These are phyloP conservation scores for Quercus phellos DNA, from an alignment of 331 rosid species.

Conservation along the genomic window DNA sequence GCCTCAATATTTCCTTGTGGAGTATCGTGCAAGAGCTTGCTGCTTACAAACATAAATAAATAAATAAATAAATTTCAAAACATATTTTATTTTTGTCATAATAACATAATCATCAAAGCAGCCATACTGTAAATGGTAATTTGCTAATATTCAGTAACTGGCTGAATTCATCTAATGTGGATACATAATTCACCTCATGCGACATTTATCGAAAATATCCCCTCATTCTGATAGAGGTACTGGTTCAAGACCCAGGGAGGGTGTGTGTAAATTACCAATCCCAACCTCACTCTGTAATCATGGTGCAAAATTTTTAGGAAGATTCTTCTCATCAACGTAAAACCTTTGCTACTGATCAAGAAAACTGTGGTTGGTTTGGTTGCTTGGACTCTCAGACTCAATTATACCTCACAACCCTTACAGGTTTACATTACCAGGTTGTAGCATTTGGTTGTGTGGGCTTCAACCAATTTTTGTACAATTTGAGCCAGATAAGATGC, in stretches of 20 bases:
- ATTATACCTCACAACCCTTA: background rate
- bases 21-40: conserved; percentile 44
- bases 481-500: background rate
- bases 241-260: too few relatives aligned
- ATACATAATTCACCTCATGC: background rate
- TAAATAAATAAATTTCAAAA: background rate
- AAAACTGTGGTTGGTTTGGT: too few relatives aligned
- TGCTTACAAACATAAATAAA: conserved; percentile 28
- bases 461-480: background rate
- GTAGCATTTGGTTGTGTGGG: background rate
- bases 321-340: conserved; percentile 1
- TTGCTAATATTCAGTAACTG: background rate
- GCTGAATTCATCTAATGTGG: background rate
- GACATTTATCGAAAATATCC: too few relatives aligned
- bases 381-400: background rate
- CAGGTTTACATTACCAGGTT: background rate
- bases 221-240: too few relatives aligned
- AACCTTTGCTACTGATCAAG: too few relatives aligned
- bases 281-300: conserved; percentile 1
- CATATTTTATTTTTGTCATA: conserved; percentile 1
- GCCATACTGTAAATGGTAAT: background rate
- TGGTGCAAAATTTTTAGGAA: background rate
- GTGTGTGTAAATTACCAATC: too few relatives aligned
- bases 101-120: conserved; percentile 2
- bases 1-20: conserved; percentile 51